Conservation (phyloP, 2,329 filamentous ascomycete species). For the Cladorrhinum sp. region DNA sequence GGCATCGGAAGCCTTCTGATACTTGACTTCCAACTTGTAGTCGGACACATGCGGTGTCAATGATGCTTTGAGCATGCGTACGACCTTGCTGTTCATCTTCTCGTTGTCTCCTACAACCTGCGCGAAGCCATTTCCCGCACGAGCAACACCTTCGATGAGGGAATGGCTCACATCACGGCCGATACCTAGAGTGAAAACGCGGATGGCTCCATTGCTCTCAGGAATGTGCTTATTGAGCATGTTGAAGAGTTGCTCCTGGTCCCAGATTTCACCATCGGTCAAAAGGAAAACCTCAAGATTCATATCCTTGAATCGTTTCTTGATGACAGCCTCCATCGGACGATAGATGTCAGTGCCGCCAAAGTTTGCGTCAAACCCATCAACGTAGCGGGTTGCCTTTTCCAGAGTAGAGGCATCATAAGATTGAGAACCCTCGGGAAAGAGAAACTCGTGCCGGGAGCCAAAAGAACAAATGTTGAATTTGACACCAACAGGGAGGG, state of each 20-base stretch:
- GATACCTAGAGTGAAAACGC: constrained; percentile 56
- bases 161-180: constrained; percentile 49
- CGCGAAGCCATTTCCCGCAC: constrained; percentile 55
- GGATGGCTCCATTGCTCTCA: constrained; percentile 41
- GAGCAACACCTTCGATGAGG: constrained; percentile 53
- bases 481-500: constrained; percentile 58
- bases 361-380: constrained; percentile 43
- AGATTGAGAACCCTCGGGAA: constrained; percentile 40
- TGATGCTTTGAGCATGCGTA: constrained; percentile 72
- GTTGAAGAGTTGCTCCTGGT: constrained; percentile 41
- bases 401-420: constrained; percentile 46
- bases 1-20: constrained; percentile 32
- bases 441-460: constrained; percentile 44
- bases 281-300: constrained; percentile 54
- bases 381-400: constrained; percentile 41
- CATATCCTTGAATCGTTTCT: constrained; percentile 42
- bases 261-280: constrained; percentile 56
- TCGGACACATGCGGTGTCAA: constrained; percentile 64
- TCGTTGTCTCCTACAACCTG: constrained; percentile 62
- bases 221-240: constrained; percentile 43
- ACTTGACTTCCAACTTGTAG: constrained; percentile 63
- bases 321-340: constrained; percentile 45
- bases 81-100: constrained; percentile 65
- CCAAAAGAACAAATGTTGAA: constrained; percentile 74
- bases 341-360: constrained; percentile 54